phyloP scores from a whole-genome alignment of 176 grass and related monocot genomes.

The Eragrostis curvula region DNA sequence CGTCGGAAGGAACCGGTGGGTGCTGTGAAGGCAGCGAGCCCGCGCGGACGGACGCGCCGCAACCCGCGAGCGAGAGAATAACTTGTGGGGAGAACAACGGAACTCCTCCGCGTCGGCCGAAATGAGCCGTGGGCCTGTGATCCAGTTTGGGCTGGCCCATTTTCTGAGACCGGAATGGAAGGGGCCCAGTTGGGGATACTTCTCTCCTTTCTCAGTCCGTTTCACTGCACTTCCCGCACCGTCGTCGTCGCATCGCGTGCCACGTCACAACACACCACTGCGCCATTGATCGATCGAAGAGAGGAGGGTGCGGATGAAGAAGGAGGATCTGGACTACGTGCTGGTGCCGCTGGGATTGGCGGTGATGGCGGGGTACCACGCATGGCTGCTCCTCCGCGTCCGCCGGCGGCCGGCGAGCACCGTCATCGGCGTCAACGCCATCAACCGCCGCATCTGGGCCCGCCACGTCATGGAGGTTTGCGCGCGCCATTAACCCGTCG shows the following conservation, averaged over 20 bases:
- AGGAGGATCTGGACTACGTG: conserved; percentile 43
- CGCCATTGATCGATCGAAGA: neutral
- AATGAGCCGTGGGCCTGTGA: neutral
- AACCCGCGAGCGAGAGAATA: too few relatives aligned
- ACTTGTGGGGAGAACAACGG: neutral
- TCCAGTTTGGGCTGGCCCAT: neutral
- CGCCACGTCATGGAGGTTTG: conserved; percentile 76
- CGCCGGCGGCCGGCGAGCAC: conserved; percentile 57
- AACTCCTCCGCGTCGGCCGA: neutral
- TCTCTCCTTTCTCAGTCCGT: neutral
- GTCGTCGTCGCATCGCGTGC: neutral
- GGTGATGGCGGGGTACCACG: conserved; percentile 58
- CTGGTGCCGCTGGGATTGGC: conserved; percentile 47
- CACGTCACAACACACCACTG: neutral
- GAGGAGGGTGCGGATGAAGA: neutral
- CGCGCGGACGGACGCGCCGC: too few relatives aligned
- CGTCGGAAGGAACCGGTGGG: too few relatives aligned
- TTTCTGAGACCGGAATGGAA: neutral
- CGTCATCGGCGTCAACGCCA: conserved; percentile 79
- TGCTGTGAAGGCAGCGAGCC: neutral
- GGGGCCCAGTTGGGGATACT: neutral
- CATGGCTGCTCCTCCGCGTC: conserved; percentile 73
- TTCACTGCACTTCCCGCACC: too few relatives aligned
- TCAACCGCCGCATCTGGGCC: conserved; percentile 91
- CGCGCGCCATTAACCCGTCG: neutral